Evolutionary conservation across 345 rosid species (phyloP), one percentile per base, ranked within the genome.

Genomic region (Draba incana): DNA sequence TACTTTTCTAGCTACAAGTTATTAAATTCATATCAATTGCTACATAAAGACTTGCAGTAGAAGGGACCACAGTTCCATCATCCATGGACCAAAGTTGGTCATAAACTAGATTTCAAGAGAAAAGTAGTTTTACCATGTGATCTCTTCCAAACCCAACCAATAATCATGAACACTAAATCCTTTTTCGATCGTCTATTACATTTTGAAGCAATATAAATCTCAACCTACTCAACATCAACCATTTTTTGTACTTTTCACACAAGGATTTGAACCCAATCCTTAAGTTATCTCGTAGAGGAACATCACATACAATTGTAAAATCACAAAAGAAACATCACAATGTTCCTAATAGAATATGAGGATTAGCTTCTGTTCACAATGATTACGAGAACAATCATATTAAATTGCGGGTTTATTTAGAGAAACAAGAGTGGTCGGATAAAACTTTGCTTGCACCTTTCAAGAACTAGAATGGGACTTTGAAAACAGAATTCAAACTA

Each of bases 41-140:
- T 43, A 43, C 46, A 52, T 9, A 61, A 24, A 70, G 14, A 67
- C 31, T 9, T 53, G 33, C 53, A 37, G 44, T 52, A 33, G 12
- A 56, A 47, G 62, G 75, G 52, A 62, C 75, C 75, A 62, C 62
- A 61, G 47, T 53, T 24, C 7, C 37, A 33, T 33, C 37, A 33
- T 33, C 55, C 47, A 52, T 70, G 68, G 62, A 49, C 75, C 68
- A 38, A 4, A 28, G 51, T 52, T 43, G 47, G 28, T 62, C 68
- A 51, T 51, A 50, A 25, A 51, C 48, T 38, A 50, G 10, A 30
- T 50, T 12, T 49, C 66, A 48, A 38, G 35, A 14, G n/a, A 47
- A 54, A 57, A 66, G 54, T 44, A 46, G 24, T 50, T 58, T 69
- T 69, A 8, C 23, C 10, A 41, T 31, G 66, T 58, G 73, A 49